Base-by-base conservation (phyloP, 116 monocot species). In the Dioscorea cayenensis region DNA sequence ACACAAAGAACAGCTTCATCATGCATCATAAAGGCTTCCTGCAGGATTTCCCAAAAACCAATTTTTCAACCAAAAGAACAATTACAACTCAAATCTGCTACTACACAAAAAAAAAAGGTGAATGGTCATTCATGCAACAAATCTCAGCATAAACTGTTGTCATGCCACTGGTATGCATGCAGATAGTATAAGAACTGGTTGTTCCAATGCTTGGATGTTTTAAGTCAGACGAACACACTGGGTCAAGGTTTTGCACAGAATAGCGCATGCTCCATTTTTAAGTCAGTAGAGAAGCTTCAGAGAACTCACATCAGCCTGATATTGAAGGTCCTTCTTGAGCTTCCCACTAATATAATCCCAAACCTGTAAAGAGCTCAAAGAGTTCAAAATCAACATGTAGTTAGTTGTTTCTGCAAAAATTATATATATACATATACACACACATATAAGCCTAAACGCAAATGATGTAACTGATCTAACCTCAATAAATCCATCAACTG, bases 271-370 rank as follows among this genome's bases (percentile, higher is more conserved):
- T 43, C 43, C 5, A 43, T 10, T 12, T 43, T 55, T n/a, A 18
- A 62, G 21, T 23, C 22, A 23, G 62, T 22, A 62, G 21, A 3
- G 32, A 32, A 32, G 62, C 20, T 62, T 62, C 20, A 62, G 25
- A 23, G 23, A 62, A 80, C 88, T 84, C 70, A 99, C 97, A 85
- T 99, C 97, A 80, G 97, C 97, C 70, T 99, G 97, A 78, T 99
- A 99, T 18, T 94, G 97, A 58, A 99, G 97, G 83, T 99, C 97
- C 78, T 99, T 99, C 71, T 99, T 99, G 13, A 99, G 86, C 81
- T 94, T 99, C 73, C 97, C 97, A 78, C 94, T 99, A 68, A 94
- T 80, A 71, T 99, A 94, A 73, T 99, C 97, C 97, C 97, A 99
- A 36, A 91, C 99, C 99, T 99, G 84, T 20, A 62, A 12, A 43